These are phyloP conservation scores for Penicillium oxalicum DNA, from an alignment of 2,329 filamentous ascomycete species.

Conservation along the genomic window DNA sequence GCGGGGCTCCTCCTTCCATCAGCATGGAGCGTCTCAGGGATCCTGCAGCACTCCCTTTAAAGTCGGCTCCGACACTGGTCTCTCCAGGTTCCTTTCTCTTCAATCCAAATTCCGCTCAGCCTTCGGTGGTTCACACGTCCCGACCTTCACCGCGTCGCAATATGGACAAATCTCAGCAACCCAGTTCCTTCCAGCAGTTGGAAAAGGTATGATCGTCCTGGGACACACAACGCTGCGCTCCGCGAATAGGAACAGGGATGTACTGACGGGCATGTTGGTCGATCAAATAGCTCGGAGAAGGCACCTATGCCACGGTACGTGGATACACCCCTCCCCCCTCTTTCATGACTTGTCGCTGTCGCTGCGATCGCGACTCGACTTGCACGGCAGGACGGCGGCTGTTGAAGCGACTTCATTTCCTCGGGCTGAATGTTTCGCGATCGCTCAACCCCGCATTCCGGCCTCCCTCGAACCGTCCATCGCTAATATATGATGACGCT, in stretches of 20 bases:
- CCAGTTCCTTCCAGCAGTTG: constrained; percentile 97
- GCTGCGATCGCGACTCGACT: no score
- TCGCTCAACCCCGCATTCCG: background rate
- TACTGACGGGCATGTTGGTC: constrained; percentile 24
- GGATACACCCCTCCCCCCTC: background rate
- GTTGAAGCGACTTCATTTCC: no score
- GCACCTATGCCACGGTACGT: constrained; percentile 92
- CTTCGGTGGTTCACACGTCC: constrained; percentile 12
- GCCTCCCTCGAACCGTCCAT: constrained; percentile 3
- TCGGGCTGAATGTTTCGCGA: background rate
- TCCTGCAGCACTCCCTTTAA: constrained; percentile 23
- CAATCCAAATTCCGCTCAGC: constrained; percentile 15
- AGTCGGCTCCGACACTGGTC: constrained; percentile 31
- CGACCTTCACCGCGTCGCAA: constrained; percentile 13
- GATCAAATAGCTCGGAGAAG: constrained; percentile 68
- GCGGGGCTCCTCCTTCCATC: constrained; percentile 22
- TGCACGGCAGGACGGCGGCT: no score
- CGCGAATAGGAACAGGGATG: background rate
- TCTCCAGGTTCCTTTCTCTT: constrained; percentile 36
- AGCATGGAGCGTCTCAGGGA: constrained; percentile 22
- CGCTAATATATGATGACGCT: constrained; percentile 19
- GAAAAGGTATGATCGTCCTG: constrained; percentile 58
- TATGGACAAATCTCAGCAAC: constrained; percentile 91
- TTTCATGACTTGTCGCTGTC: no score
- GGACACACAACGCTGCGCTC: background rate